phyloP scores from a whole-genome alignment of 352 stramenopile species.

The Phytopythium sindhum region DNA sequence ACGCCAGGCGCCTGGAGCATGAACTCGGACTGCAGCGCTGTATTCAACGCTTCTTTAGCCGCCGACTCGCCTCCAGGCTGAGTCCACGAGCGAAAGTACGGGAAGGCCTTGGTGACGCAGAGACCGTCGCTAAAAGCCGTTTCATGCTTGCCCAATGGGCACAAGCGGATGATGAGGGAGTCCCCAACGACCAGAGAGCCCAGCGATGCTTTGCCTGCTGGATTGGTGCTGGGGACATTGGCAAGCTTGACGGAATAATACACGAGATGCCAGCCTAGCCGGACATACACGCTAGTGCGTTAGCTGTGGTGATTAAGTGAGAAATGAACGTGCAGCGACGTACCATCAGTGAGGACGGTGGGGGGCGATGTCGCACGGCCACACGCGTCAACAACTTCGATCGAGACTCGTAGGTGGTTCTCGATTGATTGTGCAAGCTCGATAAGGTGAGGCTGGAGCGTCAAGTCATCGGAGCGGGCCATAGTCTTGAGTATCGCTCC shows the following conservation, averaged over 20 bases:
- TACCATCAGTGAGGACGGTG: neutral
- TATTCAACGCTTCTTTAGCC: slow-evolving; percentile 32
- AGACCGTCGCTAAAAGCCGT: slow-evolving; percentile 14
- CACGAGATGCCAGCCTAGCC: slow-evolving; percentile 48
- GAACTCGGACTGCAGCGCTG: slow-evolving; percentile 56
- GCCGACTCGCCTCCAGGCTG: slow-evolving; percentile 42
- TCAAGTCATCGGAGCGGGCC: neutral
- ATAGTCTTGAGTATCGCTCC: neutral
- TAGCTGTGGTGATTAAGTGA: neutral
- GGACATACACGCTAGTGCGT: neutral
- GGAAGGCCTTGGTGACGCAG: slow-evolving; percentile 52
- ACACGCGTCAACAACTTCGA: slow-evolving; percentile 44
- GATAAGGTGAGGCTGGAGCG: neutral
- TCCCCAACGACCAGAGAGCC: slow-evolving; percentile 59
- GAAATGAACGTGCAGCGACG: neutral
- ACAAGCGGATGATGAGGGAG: slow-evolving; percentile 36
- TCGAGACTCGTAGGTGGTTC: slow-evolving; percentile 26
- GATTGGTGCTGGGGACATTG: slow-evolving; percentile 27
- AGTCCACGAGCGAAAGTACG: slow-evolving; percentile 66
- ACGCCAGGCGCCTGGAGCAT: slow-evolving; percentile 55
- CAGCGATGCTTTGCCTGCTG: slow-evolving; percentile 16
- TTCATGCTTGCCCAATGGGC: slow-evolving; percentile 3
- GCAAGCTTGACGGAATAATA: slow-evolving; percentile 46
- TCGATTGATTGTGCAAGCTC: slow-evolving; percentile 28
- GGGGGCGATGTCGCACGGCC: slow-evolving; percentile 12